phyloP scores from a whole-genome alignment of 78 protist genomes.

The Dictyostelium discoideum region dicty_2.7 NC_007088.5:7475501-7476000 shows the following conservation, averaged over 20 bases:
- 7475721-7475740: constrained; percentile 1
- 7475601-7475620: background rate
- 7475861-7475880: too few species aligned
- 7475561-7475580: background rate
- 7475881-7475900: too few species aligned
- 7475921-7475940: too few species aligned
- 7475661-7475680: background rate
- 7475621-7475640: background rate
- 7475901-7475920: too few species aligned
- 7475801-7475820: background rate
- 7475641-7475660: background rate
- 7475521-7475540: background rate
- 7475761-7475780: background rate
- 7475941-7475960: too few species aligned
- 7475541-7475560: background rate
- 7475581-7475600: background rate
- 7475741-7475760: background rate
- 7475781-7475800: background rate
- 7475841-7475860: too few species aligned
- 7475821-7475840: background rate
- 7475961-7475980: too few species aligned
- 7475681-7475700: background rate
- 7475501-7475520: background rate
- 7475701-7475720: background rate
- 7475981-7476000: too few species aligned